These are phyloP conservation scores for Eucalyptus leucophloia DNA, from an alignment of 345 rosid species.

Conservation along the genomic window DNA sequence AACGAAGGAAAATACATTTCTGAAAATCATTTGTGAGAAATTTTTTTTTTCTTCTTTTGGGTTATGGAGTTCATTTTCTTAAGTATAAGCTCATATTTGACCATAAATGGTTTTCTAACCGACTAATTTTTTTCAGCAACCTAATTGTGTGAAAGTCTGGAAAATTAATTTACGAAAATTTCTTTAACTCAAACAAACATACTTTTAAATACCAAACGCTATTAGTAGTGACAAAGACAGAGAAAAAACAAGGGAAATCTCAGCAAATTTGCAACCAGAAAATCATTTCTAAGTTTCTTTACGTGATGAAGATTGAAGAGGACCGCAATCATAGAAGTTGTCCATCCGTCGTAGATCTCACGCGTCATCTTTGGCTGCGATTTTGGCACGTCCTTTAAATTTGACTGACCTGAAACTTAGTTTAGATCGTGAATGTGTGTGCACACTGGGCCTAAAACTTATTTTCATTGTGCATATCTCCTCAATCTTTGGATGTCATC, in stretches of 20 bases:
- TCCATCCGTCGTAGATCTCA: background rate
- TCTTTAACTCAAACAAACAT: too few species aligned
- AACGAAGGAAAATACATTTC: too few species aligned
- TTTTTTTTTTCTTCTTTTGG: too few species aligned
- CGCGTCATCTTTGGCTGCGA: background rate
- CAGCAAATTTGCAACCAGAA: background rate
- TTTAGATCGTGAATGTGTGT: background rate
- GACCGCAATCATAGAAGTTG: background rate
- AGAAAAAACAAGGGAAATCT: background rate
- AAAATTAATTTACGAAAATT: too few species aligned
- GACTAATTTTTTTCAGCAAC: too few species aligned
- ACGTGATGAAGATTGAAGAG: background rate
- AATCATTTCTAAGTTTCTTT: background rate
- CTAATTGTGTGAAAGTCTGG: rapidly evolving
- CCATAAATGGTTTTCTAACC: too few species aligned
- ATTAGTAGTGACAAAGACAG: background rate
- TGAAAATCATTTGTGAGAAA: too few species aligned
- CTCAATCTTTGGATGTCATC: too few species aligned
- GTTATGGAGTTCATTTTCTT: too few species aligned
- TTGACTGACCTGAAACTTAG: background rate
- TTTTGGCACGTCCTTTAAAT: background rate
- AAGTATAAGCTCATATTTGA: too few species aligned
- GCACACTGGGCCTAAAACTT: background rate
- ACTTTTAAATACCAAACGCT: background rate
- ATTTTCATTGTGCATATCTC: too few species aligned